Evolutionary conservation across 176 grass and related monocot genomes (phyloP), one percentile per base, ranked within the genome.

Genomic region (Metroxylon sagu): DNA sequence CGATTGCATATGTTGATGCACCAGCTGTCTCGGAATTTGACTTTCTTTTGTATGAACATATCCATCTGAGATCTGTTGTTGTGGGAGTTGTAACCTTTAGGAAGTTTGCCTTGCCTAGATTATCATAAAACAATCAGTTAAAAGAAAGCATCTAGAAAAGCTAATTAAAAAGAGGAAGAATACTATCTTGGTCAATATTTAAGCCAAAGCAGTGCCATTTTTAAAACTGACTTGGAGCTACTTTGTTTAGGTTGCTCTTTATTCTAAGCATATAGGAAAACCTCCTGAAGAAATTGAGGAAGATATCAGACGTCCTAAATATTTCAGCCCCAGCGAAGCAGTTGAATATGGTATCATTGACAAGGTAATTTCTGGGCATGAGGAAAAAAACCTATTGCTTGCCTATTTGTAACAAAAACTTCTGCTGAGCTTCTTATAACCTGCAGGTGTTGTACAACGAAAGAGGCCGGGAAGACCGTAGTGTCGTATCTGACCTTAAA

Each of bases 321-420:
- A 97, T 81, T 97, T 97, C 28, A 91, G 84, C 66, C 92, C 92
- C 4, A 77, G 78, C 7, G 84, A 97, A 76, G 92, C 92, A 52
- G 59, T 97, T 57, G 79, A 91, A 79, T 97, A 88, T 10, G 87
- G 92, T 17, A 83, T 97, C 53, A 97, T 97, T 16, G 87, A 97
- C 57, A 97, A 97, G 78, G 93, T 91, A 81, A 26, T 53, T 43
- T 43, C 14, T 19, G 26, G 6, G 3, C 12, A 26, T 10, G 12
- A 69, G 31, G 4, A 35, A 67, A 75, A 18, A 29, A 25, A 7
- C 5, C 6, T 76, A 3, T 66, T 5, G 35, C 35, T 19, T 53
- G 5, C 7, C 30, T 49, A 52, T 0, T 10, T 12, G 10, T 66
- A 71, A 16, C 58, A 14, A 25, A 19, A 57, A n/a, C 59, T 26